These are phyloP conservation scores for Coniochaeta sp. DNA, from an alignment of 2,329 filamentous ascomycete genomes.

Conservation along the genomic window DNA sequence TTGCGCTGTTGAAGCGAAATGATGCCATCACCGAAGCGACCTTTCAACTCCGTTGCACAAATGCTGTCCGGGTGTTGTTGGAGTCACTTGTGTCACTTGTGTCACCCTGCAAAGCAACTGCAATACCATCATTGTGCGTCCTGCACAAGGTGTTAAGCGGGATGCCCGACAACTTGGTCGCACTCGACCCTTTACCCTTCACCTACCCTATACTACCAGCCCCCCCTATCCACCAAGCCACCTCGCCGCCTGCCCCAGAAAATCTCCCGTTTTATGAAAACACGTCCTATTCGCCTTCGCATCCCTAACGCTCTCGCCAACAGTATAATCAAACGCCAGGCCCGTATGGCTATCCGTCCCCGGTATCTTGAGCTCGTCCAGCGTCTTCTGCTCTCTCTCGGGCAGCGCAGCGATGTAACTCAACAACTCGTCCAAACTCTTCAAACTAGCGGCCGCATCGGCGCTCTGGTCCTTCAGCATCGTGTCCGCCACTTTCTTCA, in stretches of 20 bases:
- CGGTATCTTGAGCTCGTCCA: constrained; percentile 17
- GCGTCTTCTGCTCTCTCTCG: constrained; percentile 14
- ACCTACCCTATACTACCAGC: no score
- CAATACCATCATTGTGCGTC: no score
- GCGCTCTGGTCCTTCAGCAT: constrained; percentile 17
- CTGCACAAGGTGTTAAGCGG: no score
- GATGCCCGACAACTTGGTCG: no score
- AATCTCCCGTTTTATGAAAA: constrained; percentile 15
- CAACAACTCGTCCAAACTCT: constrained; percentile 19
- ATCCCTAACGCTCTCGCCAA: constrained; percentile 19
- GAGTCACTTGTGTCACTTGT: no score
- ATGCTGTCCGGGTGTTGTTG: no score
- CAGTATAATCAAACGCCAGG: constrained; percentile 18
- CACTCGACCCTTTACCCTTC: no score
- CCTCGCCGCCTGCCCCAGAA: constrained; percentile 11
- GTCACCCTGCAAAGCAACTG: no score
- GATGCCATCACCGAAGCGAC: no score
- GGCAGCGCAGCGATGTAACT: constrained; percentile 18
- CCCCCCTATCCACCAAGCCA: constrained; percentile 3
- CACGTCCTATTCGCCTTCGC: constrained; percentile 20
- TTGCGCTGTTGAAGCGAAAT: no score
- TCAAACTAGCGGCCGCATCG: constrained; percentile 13
- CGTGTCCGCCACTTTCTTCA: constrained; percentile 12
- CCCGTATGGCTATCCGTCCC: constrained; percentile 20
- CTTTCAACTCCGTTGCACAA: no score